A percentile compares a stretch with the other conserved stretches of the same genome.
Evolutionary conservation across 495 filamentous ascomycete species (phyloP).

Genomic region (Parachaetomium inaequale): DNA sequence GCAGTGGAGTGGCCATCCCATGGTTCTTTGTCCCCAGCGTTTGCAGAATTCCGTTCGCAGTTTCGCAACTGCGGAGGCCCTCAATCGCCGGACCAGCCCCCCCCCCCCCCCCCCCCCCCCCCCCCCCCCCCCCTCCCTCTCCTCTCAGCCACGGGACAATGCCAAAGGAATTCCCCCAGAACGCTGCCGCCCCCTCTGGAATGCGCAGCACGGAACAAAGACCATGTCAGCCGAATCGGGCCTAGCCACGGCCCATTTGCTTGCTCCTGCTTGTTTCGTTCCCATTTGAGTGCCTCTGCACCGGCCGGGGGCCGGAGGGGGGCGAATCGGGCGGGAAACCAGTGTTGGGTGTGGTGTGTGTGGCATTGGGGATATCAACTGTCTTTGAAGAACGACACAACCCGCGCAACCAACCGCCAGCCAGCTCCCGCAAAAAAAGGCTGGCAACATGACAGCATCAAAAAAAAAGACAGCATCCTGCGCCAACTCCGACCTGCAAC

Average conservation of each 20-base stretch:
- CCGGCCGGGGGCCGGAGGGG: neutral
- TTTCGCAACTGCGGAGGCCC: neutral
- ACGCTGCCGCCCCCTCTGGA: constrained; percentile 17
- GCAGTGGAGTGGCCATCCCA: constrained; percentile 18
- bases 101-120: constrained; percentile 2
- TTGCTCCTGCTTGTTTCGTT: constrained; percentile 16
- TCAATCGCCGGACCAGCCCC: constrained; percentile 17
- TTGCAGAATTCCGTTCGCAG: constrained; percentile 41
- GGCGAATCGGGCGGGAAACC: neutral
- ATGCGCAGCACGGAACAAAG: constrained; percentile 34
- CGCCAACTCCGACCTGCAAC: constrained; percentile 30
- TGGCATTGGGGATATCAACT: neutral
- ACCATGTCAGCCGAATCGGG: constrained; percentile 42
- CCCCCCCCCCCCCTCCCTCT: constrained; percentile 2
- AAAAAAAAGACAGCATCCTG: constrained; percentile 13
- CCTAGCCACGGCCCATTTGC: constrained; percentile 22
- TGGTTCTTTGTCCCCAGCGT: constrained; percentile 34
- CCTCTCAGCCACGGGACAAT: constrained; percentile 23
- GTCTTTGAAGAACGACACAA: constrained; percentile 2
- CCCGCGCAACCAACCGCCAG: constrained; percentile 16
- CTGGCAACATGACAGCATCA: constrained; percentile 8
- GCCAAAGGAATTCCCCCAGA: constrained; percentile 27
- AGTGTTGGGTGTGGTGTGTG: neutral
- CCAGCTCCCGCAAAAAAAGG: constrained; percentile 12
- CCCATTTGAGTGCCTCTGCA: neutral